Evolutionary conservation across 192 early-diverging fungal genomes (phyloP).

Genomic region (Backusella macrospora): DNA sequence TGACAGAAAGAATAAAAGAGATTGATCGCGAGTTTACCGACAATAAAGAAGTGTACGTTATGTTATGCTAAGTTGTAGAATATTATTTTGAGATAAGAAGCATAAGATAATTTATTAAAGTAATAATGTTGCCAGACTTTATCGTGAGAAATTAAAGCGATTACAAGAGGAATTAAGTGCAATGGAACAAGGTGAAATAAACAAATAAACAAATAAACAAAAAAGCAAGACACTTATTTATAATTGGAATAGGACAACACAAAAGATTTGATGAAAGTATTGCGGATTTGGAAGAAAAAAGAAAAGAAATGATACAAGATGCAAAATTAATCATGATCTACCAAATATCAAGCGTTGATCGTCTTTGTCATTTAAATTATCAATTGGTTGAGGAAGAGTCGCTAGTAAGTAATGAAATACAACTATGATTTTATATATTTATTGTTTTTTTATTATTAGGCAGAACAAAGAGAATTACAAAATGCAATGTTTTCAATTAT

Average conservation of each 20-base stretch:
- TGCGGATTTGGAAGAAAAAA: neutral
- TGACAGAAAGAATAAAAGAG: conserved; percentile 8
- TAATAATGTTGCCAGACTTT: conserved; percentile 6
- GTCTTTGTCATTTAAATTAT: neutral
- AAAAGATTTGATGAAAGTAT: neutral
- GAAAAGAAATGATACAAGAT: conserved; percentile 14
- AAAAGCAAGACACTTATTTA: neutral
- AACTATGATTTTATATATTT: neutral
- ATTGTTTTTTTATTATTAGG: neutral
- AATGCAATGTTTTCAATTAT: conserved; percentile 21
- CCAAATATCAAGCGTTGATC: conserved; percentile 20
- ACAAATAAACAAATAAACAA: neutral
- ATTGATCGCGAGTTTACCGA: conserved; percentile 20
- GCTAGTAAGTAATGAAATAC: neutral
- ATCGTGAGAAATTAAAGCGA: conserved; percentile 20
- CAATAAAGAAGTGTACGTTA: conserved; percentile 16
- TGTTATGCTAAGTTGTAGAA: no score
- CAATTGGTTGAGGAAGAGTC: conserved; percentile 4
- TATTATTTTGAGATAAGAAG: neutral
- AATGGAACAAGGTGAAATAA: conserved; percentile 5
- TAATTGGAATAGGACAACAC: neutral
- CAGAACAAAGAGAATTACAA: conserved; percentile 20
- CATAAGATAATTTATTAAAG: neutral
- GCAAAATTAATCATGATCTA: conserved; percentile 26
- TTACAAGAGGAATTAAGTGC: conserved; percentile 17